These are phyloP conservation scores for Chimonanthus praecox DNA, from an alignment of 164 flowering plant genomes.

Conservation along the genomic window DNA sequence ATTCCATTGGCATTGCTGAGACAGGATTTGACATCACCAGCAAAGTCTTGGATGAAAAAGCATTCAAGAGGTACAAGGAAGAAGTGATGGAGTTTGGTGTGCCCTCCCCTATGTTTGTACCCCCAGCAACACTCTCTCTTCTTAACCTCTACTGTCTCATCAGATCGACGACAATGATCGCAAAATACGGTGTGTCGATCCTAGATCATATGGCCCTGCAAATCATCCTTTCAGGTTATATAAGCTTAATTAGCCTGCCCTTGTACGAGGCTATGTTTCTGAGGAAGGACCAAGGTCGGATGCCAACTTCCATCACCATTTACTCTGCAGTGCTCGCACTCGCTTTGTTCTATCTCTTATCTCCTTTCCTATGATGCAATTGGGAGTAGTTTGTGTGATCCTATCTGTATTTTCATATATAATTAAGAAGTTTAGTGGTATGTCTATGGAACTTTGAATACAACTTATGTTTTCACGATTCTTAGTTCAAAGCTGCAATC, in stretches of 20 bases:
- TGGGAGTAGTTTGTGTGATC: background rate
- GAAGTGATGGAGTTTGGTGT: constrained; percentile 44
- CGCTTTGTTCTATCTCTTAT: constrained; percentile 8
- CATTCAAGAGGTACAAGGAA: constrained; percentile 33
- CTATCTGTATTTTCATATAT: background rate
- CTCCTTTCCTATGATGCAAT: constrained; percentile 14
- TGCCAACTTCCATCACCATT: constrained; percentile 20
- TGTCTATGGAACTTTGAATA: background rate
- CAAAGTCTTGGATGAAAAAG: constrained; percentile 33
- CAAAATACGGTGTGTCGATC: background rate
- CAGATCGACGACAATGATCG: background rate
- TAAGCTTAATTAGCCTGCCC: constrained; percentile 20
- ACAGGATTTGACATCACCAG: constrained; percentile 33
- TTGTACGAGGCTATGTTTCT: constrained; percentile 28
- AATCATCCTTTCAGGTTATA: constrained; percentile 18
- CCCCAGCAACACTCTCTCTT: constrained; percentile 33
- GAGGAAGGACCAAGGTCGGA: constrained; percentile 27
- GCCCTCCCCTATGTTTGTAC: constrained; percentile 30
- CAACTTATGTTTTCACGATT: no score
- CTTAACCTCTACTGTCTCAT: constrained; percentile 22
- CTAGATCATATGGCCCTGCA: constrained; percentile 21
- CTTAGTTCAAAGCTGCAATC: no score
- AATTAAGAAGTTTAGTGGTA: background rate
- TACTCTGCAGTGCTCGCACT: constrained; percentile 9
- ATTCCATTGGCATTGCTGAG: constrained; percentile 31